Evolutionary conservation across 768 basidiomycete genomes (phyloP).

Genomic region (Calvatia gigantea): DNA sequence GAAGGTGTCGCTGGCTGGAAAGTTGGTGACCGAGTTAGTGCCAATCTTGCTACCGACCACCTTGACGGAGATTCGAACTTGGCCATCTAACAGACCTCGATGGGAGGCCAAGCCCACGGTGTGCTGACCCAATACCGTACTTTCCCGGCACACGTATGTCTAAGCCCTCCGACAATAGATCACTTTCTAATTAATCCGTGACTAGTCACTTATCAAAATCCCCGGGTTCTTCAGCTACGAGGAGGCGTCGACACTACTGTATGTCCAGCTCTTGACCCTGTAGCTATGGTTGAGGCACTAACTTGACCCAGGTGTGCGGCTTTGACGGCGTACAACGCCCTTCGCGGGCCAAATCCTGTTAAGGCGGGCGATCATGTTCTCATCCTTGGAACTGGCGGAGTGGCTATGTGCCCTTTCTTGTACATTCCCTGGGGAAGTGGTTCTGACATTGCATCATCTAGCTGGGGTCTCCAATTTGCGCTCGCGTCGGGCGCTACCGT

Average conservation of each 20-base stretch:
- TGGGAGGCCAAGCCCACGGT: constrained; percentile 49
- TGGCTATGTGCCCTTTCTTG: constrained; percentile 39
- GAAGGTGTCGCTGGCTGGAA: constrained; percentile 45
- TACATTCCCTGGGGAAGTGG: neutral
- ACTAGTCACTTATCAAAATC: constrained; percentile 44
- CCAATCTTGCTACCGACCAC: constrained; percentile 49
- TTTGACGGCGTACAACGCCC: constrained; percentile 61
- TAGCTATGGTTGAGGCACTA: neutral
- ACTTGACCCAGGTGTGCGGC: constrained; percentile 41
- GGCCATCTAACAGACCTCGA: constrained; percentile 28
- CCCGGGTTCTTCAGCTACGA: constrained; percentile 46
- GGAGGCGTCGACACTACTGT: constrained; percentile 10
- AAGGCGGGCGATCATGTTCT: constrained; percentile 60
- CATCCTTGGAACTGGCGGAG: constrained; percentile 55
- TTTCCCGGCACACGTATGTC: constrained; percentile 24
- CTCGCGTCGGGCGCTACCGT: constrained; percentile 54
- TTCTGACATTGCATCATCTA: constrained; percentile 4
- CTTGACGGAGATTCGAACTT: constrained; percentile 38
- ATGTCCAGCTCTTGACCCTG: neutral
- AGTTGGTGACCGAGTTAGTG: constrained; percentile 52
- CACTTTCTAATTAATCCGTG: neutral
- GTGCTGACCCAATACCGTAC: constrained; percentile 51
- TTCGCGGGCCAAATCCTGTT: constrained; percentile 44
- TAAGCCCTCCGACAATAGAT: neutral
- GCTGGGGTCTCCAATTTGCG: constrained; percentile 53